A percentile compares a stretch with the other conserved stretches of the same genome.
Conservation (phyloP, 2,329 filamentous ascomycete genomes). For the Fusarium begoniae region DNA sequence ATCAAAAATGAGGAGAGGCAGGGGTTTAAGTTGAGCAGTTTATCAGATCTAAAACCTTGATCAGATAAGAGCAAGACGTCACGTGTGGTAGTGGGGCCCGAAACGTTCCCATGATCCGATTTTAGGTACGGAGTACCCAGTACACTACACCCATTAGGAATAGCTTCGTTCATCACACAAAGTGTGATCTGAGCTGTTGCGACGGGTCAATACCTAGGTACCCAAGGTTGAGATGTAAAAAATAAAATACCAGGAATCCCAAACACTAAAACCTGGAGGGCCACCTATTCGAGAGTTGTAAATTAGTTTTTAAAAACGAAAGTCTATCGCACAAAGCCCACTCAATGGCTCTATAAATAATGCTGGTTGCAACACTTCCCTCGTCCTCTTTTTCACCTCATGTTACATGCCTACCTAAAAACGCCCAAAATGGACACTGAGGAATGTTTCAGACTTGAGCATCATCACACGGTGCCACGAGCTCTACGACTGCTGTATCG, state of each 20-base stretch:
- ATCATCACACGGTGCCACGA: background rate
- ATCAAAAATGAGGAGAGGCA: background rate
- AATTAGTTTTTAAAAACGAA: background rate
- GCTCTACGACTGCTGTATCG: background rate
- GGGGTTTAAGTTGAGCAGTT: background rate
- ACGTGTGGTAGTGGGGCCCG: background rate
- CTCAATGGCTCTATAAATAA: background rate
- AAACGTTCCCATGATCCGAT: background rate
- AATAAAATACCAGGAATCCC: too few species aligned
- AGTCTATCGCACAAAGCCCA: background rate
- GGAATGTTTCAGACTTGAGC: background rate
- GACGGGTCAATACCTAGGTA: too few species aligned
- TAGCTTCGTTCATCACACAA: background rate
- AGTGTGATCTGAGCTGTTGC: too few species aligned
- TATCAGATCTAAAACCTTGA: slow-evolving; percentile 39
- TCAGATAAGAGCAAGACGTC: slow-evolving; percentile 37
- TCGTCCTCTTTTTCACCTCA: background rate
- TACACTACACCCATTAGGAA: background rate
- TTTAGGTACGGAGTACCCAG: background rate
- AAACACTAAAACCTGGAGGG: too few species aligned
- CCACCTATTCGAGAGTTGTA: too few species aligned
- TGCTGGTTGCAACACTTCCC: too few species aligned
- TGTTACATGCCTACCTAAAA: background rate
- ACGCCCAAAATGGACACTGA: accelerated
- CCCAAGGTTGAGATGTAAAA: too few species aligned